Percentiles rank a stretch among this genome's conserved stretches.
These are phyloP conservation scores for Sarocladium brachiariae DNA, from an alignment of 2,329 filamentous ascomycete species.

Conservation along the genomic window DNA sequence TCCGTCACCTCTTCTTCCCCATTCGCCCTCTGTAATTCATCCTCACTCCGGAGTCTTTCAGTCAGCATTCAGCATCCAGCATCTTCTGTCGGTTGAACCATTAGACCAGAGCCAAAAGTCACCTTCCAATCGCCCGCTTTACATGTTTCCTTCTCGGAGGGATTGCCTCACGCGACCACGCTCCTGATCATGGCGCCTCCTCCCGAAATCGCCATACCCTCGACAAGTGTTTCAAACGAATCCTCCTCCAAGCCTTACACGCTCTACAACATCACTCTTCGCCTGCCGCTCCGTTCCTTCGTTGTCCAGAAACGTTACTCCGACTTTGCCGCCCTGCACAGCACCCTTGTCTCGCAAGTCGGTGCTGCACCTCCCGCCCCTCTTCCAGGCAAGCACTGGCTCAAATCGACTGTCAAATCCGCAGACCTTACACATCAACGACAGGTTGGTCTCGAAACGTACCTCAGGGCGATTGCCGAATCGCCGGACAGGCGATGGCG, in stretches of 20 bases:
- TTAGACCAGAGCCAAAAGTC: not conserved
- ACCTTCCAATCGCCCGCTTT: not conserved
- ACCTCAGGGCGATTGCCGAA: conserved; percentile 65
- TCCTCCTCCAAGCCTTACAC: conserved; percentile 59
- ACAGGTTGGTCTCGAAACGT: conserved; percentile 61
- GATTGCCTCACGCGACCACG: not conserved
- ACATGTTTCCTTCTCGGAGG: not conserved
- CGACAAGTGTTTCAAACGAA: conserved; percentile 51
- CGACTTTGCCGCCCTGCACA: conserved; percentile 65
- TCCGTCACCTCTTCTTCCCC: too few species aligned
- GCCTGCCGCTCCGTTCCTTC: conserved; percentile 68
- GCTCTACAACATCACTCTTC: conserved; percentile 70
- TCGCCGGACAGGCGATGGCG: conserved; percentile 71
- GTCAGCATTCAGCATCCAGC: not conserved
- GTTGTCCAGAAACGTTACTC: conserved; percentile 77
- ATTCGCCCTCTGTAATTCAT: too few species aligned
- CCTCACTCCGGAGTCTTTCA: not conserved
- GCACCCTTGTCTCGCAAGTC: conserved; percentile 51
- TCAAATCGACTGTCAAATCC: conserved; percentile 64
- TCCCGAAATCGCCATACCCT: conserved; percentile 60
- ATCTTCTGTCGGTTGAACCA: not conserved
- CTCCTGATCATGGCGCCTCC: conserved; percentile 51
- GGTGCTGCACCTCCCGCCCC: conserved; percentile 58
- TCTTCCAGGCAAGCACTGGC: conserved; percentile 70
- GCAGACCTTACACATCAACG: conserved; percentile 64